Evolutionary conservation across 495 filamentous ascomycete genomes (phyloP), one percentile per base, ranked within the genome.

Genomic region (Staphylotrichum longicolle): DNA sequence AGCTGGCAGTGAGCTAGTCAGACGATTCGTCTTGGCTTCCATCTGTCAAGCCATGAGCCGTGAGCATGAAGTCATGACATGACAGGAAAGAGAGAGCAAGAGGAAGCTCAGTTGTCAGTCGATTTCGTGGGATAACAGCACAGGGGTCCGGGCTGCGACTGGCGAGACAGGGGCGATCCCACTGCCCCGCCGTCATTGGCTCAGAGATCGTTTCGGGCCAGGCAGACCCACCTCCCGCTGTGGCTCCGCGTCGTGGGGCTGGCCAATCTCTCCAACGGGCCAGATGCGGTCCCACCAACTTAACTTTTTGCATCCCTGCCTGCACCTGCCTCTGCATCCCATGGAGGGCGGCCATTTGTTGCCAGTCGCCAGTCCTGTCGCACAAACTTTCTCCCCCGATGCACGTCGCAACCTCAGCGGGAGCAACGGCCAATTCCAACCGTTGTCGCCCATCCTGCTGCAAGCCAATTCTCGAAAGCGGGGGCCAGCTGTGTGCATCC

Each of bases 181-280:
- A 15, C 37, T 27, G 20, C 20, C 20, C 20, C 20, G 20, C 20
- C 20, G 44, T 35, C 40, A 55, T 50, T 52, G 41, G 59, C 11
- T 11, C 4, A 32, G 1, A 48, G 30, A 11, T n/a, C 12, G 49
- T 33, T 14, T 41, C 20, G 44, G 52, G 32, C 32, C 34, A 27
- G 34, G 49, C 27, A 42, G 45, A 10, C 61, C 61, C 54, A 57
- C 49, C 30, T 54, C 50, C 47, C 56, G 49, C 56, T 42, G n/a
- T 57, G 32, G 40, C 34, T 46, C 40, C 61, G 44, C 51, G 44
- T 55, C 27, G 33, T 48, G 52, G 60, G 54, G 46, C 53, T 20
- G 32, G 40, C 60, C 60, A 62, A 62, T 62, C 20, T 1, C 20
- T 27, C 20, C 20, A 27, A 1, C 20, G 20, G 20, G 20, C 20